A percentile compares a stretch with the other conserved stretches of the same genome.
Evolutionary conservation across 345 rosid species (phyloP).

Genomic region (Geranium brycei): DNA sequence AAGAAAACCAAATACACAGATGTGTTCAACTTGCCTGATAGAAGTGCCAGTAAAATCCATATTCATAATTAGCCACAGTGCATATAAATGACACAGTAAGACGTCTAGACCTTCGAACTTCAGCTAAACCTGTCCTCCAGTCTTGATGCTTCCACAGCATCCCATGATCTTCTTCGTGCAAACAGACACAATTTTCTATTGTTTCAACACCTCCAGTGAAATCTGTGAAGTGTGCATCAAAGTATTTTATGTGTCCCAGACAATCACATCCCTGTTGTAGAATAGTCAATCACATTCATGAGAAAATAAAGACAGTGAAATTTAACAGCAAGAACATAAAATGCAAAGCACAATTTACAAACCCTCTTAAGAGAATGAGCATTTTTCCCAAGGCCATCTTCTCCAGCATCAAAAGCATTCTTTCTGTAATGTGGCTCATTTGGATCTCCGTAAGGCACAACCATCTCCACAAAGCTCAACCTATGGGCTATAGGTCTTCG

Average conservation of each 20-base stretch:
- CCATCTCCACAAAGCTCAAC: constrained; percentile 91
- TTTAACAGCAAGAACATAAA: constrained; percentile 6
- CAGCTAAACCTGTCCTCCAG: constrained; percentile 93
- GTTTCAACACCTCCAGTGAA: constrained; percentile 89
- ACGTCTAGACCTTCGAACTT: constrained; percentile 83
- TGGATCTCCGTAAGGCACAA: constrained; percentile 95
- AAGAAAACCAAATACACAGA: background rate
- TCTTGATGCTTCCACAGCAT: constrained; percentile 94
- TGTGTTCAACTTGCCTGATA: constrained; percentile 53
- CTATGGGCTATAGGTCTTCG: constrained; percentile 83
- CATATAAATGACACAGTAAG: constrained; percentile 71
- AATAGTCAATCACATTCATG: background rate
- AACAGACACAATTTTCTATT: constrained; percentile 76
- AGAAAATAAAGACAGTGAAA: background rate
- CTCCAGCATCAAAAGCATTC: constrained; percentile 96
- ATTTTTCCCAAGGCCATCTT: constrained; percentile 90
- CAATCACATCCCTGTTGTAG: constrained; percentile 68
- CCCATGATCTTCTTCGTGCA: constrained; percentile 94
- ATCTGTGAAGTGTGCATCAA: constrained; percentile 80
- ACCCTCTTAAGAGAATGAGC: constrained; percentile 96
- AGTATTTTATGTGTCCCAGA: constrained; percentile 75
- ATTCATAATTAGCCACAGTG: constrained; percentile 85
- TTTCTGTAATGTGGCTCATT: constrained; percentile 87
- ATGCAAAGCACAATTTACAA: constrained; percentile 10
- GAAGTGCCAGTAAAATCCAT: constrained; percentile 89